Base-by-base conservation (phyloP, 176 grass and related monocot species). In the Aechmea fasciata region DNA sequence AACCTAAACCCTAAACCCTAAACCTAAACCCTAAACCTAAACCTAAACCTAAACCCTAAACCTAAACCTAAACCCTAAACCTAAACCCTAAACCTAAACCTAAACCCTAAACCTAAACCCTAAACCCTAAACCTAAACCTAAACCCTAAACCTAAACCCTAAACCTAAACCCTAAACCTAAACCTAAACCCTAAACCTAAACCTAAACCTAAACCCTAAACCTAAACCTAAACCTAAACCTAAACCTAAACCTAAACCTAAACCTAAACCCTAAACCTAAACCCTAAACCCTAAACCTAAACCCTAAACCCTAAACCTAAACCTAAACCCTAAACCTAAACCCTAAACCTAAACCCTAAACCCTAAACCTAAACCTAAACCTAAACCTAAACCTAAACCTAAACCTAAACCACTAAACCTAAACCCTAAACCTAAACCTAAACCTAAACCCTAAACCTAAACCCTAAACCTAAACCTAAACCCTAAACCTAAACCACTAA, bases 291-390 rank as follows among this genome's bases (percentile, higher is more conserved):
- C 69, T 54, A 53, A 71, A 71, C 69, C 69, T 19, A 50, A 71
- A 71, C 52, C 69, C n/a, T n/a, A n/a, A n/a, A n/a, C n/a, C n/a
- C n/a, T n/a, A n/a, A n/a, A n/a, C n/a, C n/a, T n/a, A n/a, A n/a
- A n/a, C 69, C 69, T 54, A 71, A 71, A 71, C 69, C 69, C 49
- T 71, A 71, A 73, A 59, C 70, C 52, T 14, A 61, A 73, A 73
- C 52, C 70, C 70, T 47, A 62, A 73, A 73, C 70, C 70, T 62
- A 73, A 73, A 71, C 69, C 70, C 70, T 62, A 73, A 73, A 73
- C 70, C 70, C 70, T 73, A 73, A n/a, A n/a, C n/a, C n/a, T n/a
- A n/a, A n/a, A n/a, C n/a, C n/a, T n/a, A n/a, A n/a, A n/a, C n/a
- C n/a, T 47, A 61, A 19, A 13, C 65, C 49, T n/a, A n/a, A n/a